Percentiles rank a stretch among this genome's conserved stretches.
These are phyloP conservation scores for Nannizziopsis arthrosporioides DNA, from an alignment of 2,329 filamentous ascomycete genomes.

Conservation along the genomic window DNA sequence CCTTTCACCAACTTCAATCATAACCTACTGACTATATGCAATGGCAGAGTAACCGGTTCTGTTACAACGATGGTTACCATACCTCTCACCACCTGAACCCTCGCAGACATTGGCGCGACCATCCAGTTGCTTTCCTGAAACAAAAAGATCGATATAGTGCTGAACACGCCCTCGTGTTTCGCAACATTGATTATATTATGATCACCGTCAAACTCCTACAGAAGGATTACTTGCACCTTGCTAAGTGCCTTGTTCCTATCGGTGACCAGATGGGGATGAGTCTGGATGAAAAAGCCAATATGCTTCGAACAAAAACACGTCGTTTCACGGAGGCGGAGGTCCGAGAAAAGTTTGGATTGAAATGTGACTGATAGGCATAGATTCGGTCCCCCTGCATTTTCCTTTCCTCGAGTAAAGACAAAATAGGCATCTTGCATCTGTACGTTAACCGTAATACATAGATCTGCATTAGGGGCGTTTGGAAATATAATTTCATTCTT, in stretches of 20 bases:
- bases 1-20: no score
- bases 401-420: no score
- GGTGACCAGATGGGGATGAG: conserved; percentile 58
- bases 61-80: conserved; percentile 74
- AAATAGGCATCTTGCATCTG: no score
- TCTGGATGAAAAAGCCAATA: conserved; percentile 49
- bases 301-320: conserved; percentile 55
- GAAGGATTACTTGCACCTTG: conserved; percentile 61
- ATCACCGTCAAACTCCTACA: conserved; percentile 56
- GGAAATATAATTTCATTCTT: no score
- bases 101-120: conserved; percentile 67
- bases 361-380: not conserved
- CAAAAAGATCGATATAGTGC: conserved; percentile 55
- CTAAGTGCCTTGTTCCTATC: conserved; percentile 60
- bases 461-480: no score
- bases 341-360: conserved; percentile 40
- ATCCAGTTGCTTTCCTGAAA: conserved; percentile 60
- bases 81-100: conserved; percentile 72
- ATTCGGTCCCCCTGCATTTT: no score
- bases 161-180: conserved; percentile 62
- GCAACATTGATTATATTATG: conserved; percentile 71
- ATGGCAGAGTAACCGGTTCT: conserved; percentile 62
- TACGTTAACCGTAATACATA: no score
- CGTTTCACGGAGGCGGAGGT: conserved; percentile 57
- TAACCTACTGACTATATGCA: not conserved